These are phyloP conservation scores for Colletotrichum liriopes DNA, from an alignment of 2,329 filamentous ascomycete genomes.

Conservation along the genomic window DNA sequence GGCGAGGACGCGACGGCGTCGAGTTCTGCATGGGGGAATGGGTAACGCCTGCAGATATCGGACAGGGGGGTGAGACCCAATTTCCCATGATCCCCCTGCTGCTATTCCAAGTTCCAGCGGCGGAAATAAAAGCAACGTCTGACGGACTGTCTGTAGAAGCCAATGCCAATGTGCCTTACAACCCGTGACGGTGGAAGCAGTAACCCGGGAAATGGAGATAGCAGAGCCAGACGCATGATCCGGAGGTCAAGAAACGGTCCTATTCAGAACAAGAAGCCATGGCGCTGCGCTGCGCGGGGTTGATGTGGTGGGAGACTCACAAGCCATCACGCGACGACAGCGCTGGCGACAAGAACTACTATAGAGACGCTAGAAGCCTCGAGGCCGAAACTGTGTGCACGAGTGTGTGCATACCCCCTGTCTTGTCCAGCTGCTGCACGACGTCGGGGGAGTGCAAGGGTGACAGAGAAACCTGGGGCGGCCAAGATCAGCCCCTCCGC, in stretches of 20 bases:
- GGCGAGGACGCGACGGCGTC: constrained; percentile 28
- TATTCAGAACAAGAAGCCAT: not conserved
- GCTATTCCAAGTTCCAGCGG: constrained; percentile 11
- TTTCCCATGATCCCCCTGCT: constrained; percentile 16
- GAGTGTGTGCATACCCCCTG: not conserved
- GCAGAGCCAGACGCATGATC: too few species aligned
- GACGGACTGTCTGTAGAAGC: not conserved
- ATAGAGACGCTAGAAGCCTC: constrained; percentile 8
- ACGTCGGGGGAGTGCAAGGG: constrained; percentile 34
- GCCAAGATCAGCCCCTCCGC: constrained; percentile 36
- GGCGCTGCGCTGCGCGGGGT: constrained; percentile 15
- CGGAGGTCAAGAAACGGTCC: not conserved
- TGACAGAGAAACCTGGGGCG: constrained; percentile 38
- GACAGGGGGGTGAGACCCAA: constrained; percentile 26
- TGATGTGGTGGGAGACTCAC: not conserved
- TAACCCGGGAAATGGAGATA: not conserved
- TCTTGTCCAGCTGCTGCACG: constrained; percentile 18
- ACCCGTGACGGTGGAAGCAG: not conserved
- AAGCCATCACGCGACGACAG: constrained; percentile 11
- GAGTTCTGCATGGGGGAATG: constrained; percentile 1
- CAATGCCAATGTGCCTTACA: not conserved
- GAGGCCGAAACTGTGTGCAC: not conserved
- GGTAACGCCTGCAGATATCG: not conserved
- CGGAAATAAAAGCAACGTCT: constrained; percentile 22
- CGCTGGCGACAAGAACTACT: not conserved